Conservation (phyloP, 805 yeast species). For the Saccharomyces jurei region DNA sequence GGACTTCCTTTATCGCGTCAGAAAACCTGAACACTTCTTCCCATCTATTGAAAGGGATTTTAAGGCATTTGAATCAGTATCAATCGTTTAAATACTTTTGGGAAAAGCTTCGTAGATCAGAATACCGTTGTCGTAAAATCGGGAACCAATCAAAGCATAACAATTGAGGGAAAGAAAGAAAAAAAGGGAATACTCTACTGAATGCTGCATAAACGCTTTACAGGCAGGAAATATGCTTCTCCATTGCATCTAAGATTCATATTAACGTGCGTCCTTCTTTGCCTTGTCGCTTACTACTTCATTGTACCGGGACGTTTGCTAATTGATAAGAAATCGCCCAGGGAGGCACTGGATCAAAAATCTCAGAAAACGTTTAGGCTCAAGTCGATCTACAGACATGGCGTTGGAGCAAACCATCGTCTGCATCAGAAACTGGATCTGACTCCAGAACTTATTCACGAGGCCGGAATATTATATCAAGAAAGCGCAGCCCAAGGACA, state of each 20-base stretch:
- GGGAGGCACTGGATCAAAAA: background rate
- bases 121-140: background rate
- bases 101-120: background rate
- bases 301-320: background rate
- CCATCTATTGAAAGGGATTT: background rate
- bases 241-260: background rate
- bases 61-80: background rate
- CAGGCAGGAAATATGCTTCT: background rate
- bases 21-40: background rate
- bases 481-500: background rate
- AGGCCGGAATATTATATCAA: background rate
- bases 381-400: slow-evolving; percentile 20
- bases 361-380: slow-evolving; percentile 10
- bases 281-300: background rate
- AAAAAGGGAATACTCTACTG: background rate
- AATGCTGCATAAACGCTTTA: background rate
- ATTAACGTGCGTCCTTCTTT: background rate
- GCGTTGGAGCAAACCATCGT: slow-evolving; percentile 9
- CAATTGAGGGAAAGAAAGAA: background rate
- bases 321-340: background rate
- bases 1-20: background rate
- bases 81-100: background rate
- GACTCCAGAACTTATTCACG: slow-evolving; percentile 4
- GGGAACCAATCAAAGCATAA: background rate
- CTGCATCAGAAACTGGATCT: slow-evolving; percentile 18